phyloP scores from a whole-genome alignment of 257 asterid genomes.

The Solanum acaule region DNA sequence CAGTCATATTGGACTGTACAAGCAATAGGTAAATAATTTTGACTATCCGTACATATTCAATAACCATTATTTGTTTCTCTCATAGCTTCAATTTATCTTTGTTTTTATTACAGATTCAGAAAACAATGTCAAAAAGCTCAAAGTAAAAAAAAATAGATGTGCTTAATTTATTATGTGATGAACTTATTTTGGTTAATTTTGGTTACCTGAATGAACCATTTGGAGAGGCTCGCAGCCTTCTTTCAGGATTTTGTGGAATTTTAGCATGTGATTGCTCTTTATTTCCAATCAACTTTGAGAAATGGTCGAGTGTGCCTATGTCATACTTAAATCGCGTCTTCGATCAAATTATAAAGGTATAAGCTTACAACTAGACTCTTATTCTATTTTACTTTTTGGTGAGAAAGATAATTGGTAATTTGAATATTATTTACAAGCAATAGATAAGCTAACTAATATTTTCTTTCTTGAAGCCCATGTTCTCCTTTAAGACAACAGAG shows the following conservation, averaged over 20 bases:
- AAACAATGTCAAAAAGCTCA: no score
- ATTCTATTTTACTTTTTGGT: no score
- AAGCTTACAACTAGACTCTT: no score
- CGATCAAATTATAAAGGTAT: no score
- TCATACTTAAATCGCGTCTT: no score
- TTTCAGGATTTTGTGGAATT: neutral
- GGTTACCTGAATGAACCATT: neutral
- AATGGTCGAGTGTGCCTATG: neutral
- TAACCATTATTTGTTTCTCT: neutral
- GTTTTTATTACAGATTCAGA: no score
- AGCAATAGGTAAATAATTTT: neutral
- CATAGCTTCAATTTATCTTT: neutral
- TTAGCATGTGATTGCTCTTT: neutral
- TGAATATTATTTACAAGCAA: no score
- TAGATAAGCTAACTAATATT: no score
- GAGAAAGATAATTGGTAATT: no score
- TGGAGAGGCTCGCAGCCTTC: neutral
- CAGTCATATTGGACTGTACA: neutral
- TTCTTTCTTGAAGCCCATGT: no score
- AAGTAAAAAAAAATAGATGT: no score
- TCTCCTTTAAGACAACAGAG: no score
- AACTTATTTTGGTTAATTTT: neutral
- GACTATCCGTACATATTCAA: neutral
- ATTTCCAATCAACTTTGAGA: neutral
- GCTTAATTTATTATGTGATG: neutral